Conservation (phyloP, 225 moss, liverwort and hornwort genomes). For the Sphagnum contortum region DNA sequence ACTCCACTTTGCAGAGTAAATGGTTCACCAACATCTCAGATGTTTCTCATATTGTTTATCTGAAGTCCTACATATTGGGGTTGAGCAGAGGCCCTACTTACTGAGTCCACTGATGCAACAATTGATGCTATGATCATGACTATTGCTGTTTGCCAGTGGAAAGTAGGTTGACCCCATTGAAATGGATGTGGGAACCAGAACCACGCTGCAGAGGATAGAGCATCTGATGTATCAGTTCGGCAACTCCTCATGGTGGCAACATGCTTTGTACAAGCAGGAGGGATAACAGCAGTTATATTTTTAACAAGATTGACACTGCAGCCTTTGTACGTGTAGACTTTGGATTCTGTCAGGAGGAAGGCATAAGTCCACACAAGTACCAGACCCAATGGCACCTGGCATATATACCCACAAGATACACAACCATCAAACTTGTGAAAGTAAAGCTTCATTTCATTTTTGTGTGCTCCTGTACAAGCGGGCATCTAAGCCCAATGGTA, state of each 20-base stretch:
- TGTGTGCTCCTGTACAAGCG: no score
- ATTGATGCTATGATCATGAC: slow-evolving; percentile 87
- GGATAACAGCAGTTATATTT: slow-evolving; percentile 24
- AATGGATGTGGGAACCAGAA: slow-evolving; percentile 86
- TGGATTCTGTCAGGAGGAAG: slow-evolving; percentile 74
- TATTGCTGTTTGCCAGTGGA: slow-evolving; percentile 64
- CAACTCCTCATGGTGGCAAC: slow-evolving; percentile 61
- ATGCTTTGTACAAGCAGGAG: slow-evolving; percentile 40
- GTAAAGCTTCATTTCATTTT: no score
- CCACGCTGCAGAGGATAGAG: slow-evolving; percentile 62
- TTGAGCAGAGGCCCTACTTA: slow-evolving; percentile 8
- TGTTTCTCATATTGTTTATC: no score
- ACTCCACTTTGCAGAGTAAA: no score
- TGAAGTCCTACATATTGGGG: no score
- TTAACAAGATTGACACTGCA: slow-evolving; percentile 39
- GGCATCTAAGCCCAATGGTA: no score
- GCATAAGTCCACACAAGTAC: slow-evolving; percentile 84
- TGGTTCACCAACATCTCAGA: no score
- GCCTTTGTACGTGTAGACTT: slow-evolving; percentile 58
- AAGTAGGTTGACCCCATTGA: slow-evolving; percentile 87
- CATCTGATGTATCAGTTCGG: slow-evolving; percentile 64
- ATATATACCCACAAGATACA: not conserved
- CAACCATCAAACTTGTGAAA: no score
- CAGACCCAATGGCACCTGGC: slow-evolving; percentile 77
- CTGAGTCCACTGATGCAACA: slow-evolving; percentile 78